Base-by-base conservation (phyloP, 208 protist genomes). In the Wallacemonas sp. region DNA sequence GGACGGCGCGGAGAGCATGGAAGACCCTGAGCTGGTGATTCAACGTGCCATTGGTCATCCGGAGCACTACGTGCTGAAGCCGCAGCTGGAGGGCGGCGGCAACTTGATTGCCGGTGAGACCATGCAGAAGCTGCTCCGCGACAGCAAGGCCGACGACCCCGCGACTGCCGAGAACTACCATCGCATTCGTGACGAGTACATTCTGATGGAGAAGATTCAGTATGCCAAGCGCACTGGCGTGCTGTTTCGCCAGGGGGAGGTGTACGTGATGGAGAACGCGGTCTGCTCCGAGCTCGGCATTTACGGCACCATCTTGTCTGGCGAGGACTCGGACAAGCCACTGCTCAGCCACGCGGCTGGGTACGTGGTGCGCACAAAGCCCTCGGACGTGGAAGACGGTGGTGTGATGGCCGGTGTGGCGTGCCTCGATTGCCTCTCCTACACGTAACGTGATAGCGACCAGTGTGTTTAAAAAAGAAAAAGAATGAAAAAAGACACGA, bases 11-110 rank as follows among this genome's bases (percentile, higher is more conserved):
- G 41, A 26, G 16, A 45, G 39, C 20, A 44, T 69, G 5, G 55
- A 54, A 18, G 78, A 85, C 61, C 72, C 77, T 8, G 82, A 95
- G 57, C 61, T 76, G 22, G 72, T 82, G 41, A 93, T 97, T 57
- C 42, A 67, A n/a, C 52, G 83, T 4, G 91, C 92, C 22, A 77
- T 92, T 14, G 61, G 36, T 3, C 49, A 89, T 25, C 91, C 94
- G 10, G 72, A 93, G 7, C 57, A 68, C 16, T 99, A 87, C 66
- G 95, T 99, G 36, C 78, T 99, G 50, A 99, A 99, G 71, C 97
- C 97, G 41, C 94, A 98, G 74, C 83, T 97, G 39, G 97, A 99
- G 70, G 97, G 97, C 42, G 97, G 97, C 25, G 97, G 97, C 12
- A 97, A 97, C 82, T 75, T 97, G 22, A 80, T 98, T 45, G 82